A percentile compares a stretch with the other conserved stretches of the same genome.
Evolutionary conservation across 2,329 filamentous ascomycete species (phyloP).

Genomic region (Botrytis fragariae): DNA sequence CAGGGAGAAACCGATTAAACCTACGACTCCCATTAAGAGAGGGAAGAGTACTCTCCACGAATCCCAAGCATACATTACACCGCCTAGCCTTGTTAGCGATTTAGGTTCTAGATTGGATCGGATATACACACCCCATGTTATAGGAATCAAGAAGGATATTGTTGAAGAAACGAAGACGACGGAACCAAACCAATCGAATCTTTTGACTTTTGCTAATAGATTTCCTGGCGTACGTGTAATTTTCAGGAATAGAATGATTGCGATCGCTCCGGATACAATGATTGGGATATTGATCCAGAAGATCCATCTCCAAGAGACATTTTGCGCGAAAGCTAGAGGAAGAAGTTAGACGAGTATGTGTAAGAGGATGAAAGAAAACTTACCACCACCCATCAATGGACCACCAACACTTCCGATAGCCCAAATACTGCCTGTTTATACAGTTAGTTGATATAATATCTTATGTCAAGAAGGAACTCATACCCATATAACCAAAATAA

Average conservation of each 20-base stretch:
- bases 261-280: conserved; percentile 29
- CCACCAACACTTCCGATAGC: conserved; percentile 54
- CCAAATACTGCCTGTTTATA: conserved; percentile 43
- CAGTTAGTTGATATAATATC: not conserved
- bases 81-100: conserved; percentile 39
- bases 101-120: not conserved
- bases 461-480: not conserved
- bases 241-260: conserved; percentile 34
- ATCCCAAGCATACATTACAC: conserved; percentile 62
- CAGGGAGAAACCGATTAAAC: conserved; percentile 51
- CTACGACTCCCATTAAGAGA: conserved; percentile 52
- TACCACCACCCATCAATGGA: conserved; percentile 49
- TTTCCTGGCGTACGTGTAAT: conserved; percentile 30
- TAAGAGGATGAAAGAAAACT: not conserved
- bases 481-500: conserved; percentile 40
- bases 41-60: conserved; percentile 62
- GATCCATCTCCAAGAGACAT: conserved; percentile 58
- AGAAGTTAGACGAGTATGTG: not conserved
- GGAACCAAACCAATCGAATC: conserved; percentile 63
- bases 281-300: conserved; percentile 49
- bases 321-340: conserved; percentile 47
- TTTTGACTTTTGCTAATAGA: conserved; percentile 39
- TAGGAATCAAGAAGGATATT: conserved; percentile 58
- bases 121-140: conserved; percentile 51
- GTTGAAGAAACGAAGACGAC: conserved; percentile 58